Base-by-base conservation (phyloP, 192 early-diverging fungal species). In the Podila clonocystis region DNA sequence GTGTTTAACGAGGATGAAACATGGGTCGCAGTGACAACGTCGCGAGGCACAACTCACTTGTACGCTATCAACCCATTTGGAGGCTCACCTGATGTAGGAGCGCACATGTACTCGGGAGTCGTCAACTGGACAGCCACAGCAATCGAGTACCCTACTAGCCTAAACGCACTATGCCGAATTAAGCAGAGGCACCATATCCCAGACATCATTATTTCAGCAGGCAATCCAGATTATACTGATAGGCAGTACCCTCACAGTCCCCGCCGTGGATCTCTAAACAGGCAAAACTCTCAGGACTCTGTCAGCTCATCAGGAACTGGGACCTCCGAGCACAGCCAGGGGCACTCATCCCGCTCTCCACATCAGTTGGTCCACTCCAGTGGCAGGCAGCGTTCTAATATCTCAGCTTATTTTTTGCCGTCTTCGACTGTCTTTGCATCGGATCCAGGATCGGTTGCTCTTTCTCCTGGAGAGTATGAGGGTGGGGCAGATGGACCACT, bases 1-100 rank as follows among this genome's bases (percentile, higher is more conserved):
- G 74, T 87, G 3, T 95, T 94, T 65, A 91, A 89, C 20, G 58
- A 79, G 5, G 93, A 95, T 63, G 89, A 90, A n/a, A 85, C 84
- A 15, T 96, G 94, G 94, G 85, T 92, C 57, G 90, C 86, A 15
- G 93, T 93, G 2, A 92, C 87, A 38, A 94, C 94, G 2, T 89
- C 89, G 1, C 69, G 91, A 49, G 94, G 94, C 6, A 96, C 95
- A 0, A 92, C 92, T 0, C 89, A 96, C 75, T 65, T 96, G 30
- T 96, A 89, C 69, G 87, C 88, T 2, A 87, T 92, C 38, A 91
- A 92, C 63, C 90, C 91, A 4, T 88, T 87, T 41, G 89, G 89
- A 50, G 89, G 90, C 0, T 82, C 82, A 11, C 70, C 88, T n/a
- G 87, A 91, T 66, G 83, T 90, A 26, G 72, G 74, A 1, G 87